Evolutionary conservation across 352 stramenopile genomes (phyloP).

Genomic region (Bremia lactucae): DNA sequence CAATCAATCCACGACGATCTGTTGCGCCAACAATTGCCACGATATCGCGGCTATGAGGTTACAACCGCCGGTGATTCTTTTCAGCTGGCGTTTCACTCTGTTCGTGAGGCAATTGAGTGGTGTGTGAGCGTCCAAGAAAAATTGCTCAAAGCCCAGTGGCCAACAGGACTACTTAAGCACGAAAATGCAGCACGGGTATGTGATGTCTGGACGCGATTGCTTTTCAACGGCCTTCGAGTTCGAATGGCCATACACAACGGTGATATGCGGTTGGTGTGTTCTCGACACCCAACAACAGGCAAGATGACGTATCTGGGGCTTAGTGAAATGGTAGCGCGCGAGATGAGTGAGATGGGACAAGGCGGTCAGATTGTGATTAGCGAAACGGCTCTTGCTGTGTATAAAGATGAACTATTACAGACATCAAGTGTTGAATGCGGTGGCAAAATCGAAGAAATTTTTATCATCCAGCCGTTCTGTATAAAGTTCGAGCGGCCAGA

Average conservation of each 20-base stretch:
- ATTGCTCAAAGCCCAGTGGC: slow-evolving; percentile 51
- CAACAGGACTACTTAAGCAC: slow-evolving; percentile 30
- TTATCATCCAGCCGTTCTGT: slow-evolving; percentile 18
- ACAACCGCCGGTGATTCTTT: slow-evolving; percentile 70
- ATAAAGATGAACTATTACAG: slow-evolving; percentile 27
- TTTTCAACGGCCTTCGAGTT: slow-evolving; percentile 66
- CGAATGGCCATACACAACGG: slow-evolving; percentile 73
- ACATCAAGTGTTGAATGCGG: background rate
- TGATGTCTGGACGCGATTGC: slow-evolving; percentile 40
- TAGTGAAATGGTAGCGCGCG: slow-evolving; percentile 53
- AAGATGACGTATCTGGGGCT: slow-evolving; percentile 70
- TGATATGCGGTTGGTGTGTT: slow-evolving; percentile 46
- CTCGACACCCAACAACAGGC: slow-evolving; percentile 60
- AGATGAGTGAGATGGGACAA: slow-evolving; percentile 51
- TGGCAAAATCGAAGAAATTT: slow-evolving; percentile 15
- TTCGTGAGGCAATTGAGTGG: slow-evolving; percentile 52
- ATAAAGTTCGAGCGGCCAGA: slow-evolving; percentile 26
- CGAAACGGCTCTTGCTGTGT: slow-evolving; percentile 31
- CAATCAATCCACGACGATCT: slow-evolving; percentile 67
- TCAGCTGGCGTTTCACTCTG: slow-evolving; percentile 63
- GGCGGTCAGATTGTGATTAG: slow-evolving; percentile 68
- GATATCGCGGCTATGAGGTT: slow-evolving; percentile 71
- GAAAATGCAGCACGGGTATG: slow-evolving; percentile 32
- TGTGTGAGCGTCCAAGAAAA: slow-evolving; percentile 58
- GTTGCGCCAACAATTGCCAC: slow-evolving; percentile 38